phyloP scores from a whole-genome alignment of 2,329 filamentous ascomycete species.

The Colletotrichum costaricense region DNA sequence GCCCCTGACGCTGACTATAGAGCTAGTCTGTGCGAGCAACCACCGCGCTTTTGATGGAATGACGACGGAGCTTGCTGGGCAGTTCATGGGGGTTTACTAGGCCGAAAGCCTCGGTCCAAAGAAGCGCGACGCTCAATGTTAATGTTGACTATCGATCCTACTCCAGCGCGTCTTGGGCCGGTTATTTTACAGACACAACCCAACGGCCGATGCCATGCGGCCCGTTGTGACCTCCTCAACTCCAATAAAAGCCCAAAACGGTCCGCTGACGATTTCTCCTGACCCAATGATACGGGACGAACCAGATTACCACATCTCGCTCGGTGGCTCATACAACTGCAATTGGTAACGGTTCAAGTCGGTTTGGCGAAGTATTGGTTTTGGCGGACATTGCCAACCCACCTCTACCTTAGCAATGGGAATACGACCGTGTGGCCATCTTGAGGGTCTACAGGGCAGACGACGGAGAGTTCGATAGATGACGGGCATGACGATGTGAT shows the following conservation, averaged over 20 bases:
- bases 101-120: neutral
- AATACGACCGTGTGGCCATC: conserved; percentile 4
- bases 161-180: neutral
- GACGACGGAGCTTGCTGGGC: neutral
- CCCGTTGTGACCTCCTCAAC: neutral
- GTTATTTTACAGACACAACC: neutral
- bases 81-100: neutral
- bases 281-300: conserved; percentile 22
- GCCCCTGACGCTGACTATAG: neutral
- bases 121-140: neutral
- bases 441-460: neutral
- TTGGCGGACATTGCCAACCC: conserved; percentile 7
- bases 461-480: neutral
- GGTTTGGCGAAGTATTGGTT: conserved; percentile 24
- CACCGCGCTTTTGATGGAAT: neutral
- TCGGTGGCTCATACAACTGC: conserved; percentile 2
- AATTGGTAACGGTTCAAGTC: conserved; percentile 24
- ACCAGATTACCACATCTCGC: conserved; percentile 15
- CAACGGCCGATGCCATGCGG: neutral
- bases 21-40: conserved; percentile 21
- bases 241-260: conserved; percentile 25
- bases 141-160: neutral
- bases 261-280: conserved; percentile 4
- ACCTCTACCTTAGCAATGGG: conserved; percentile 3
- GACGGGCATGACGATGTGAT: conserved; percentile 24